A percentile compares a stretch with the other conserved stretches of the same genome.
Evolutionary conservation across 1,139 yeast species (phyloP).

Genomic region (Saccharomyces hybrid): DNA sequence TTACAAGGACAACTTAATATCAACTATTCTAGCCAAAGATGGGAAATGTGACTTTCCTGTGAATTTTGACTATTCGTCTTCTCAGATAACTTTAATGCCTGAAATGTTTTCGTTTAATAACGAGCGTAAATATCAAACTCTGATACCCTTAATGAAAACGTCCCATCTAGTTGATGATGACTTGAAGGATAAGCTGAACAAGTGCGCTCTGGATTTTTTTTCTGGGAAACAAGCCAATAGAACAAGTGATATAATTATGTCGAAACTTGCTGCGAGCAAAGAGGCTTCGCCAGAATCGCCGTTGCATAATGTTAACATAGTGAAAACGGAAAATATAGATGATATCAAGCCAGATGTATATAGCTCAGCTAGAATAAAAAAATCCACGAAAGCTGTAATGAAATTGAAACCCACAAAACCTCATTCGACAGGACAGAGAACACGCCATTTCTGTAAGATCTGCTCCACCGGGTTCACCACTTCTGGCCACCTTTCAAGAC

Average conservation of each 20-base stretch:
- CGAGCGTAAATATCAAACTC: neutral
- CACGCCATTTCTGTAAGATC: slow-evolving; percentile 27
- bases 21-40: neutral
- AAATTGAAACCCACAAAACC: neutral
- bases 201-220: slow-evolving; percentile 4
- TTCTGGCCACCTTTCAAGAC: slow-evolving; percentile 89
- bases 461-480: slow-evolving; percentile 47
- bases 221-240: neutral
- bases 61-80: neutral
- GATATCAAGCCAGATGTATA: neutral
- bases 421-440: neutral
- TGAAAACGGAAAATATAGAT: neutral
- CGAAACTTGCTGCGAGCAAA: neutral
- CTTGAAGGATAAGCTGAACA: slow-evolving; percentile 15
- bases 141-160: neutral
- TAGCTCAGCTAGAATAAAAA: neutral
- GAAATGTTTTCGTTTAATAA: neutral
- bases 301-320: neutral
- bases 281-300: neutral
- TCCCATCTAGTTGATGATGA: slow-evolving; percentile 15
- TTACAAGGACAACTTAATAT: neutral
- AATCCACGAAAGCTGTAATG: neutral
- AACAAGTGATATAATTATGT: neutral
- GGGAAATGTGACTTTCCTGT: neutral
- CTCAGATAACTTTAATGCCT: neutral